Conservation (phyloP, 768 basidiomycete genomes). For the Boletus reticulatus region DNA sequence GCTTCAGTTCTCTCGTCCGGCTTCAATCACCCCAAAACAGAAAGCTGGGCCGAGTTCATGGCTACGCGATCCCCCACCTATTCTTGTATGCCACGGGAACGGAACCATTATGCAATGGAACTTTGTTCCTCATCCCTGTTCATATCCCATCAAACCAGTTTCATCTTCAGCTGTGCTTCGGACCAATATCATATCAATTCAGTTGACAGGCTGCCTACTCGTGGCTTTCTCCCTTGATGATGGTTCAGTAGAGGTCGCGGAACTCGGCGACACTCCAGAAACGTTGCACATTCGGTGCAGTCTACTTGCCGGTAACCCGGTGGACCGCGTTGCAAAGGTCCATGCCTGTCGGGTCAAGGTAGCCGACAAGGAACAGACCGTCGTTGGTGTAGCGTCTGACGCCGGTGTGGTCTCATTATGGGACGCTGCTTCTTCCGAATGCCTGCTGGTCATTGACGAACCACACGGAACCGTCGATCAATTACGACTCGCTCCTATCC, state of each 20-base stretch:
- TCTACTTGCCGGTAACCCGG: conserved; percentile 57
- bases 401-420: conserved; percentile 72
- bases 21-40: conserved; percentile 12
- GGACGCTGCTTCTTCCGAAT: conserved; percentile 66
- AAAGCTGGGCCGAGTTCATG: conserved; percentile 15
- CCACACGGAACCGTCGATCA: conserved; percentile 55
- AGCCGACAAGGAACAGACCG: conserved; percentile 46
- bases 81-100: conserved; percentile 58
- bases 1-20: conserved; percentile 42
- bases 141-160: conserved; percentile 44
- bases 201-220: conserved; percentile 44
- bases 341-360: conserved; percentile 54
- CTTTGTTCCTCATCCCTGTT: conserved; percentile 17
- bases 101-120: conserved; percentile 57
- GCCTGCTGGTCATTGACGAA: conserved; percentile 60
- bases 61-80: conserved; percentile 15
- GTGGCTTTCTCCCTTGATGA: conserved; percentile 64
- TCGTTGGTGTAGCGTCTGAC: conserved; percentile 63
- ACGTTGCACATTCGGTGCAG: conserved; percentile 44
- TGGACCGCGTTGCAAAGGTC: conserved; percentile 51
- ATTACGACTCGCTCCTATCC: conserved; percentile 58
- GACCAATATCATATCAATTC: conserved; percentile 47
- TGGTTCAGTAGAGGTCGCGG: conserved; percentile 62
- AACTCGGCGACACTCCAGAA: conserved; percentile 45
- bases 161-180: conserved; percentile 43